These are phyloP conservation scores for Clohesyomyces aquaticus DNA, from an alignment of 495 filamentous ascomycete species.

Conservation along the genomic window DNA sequence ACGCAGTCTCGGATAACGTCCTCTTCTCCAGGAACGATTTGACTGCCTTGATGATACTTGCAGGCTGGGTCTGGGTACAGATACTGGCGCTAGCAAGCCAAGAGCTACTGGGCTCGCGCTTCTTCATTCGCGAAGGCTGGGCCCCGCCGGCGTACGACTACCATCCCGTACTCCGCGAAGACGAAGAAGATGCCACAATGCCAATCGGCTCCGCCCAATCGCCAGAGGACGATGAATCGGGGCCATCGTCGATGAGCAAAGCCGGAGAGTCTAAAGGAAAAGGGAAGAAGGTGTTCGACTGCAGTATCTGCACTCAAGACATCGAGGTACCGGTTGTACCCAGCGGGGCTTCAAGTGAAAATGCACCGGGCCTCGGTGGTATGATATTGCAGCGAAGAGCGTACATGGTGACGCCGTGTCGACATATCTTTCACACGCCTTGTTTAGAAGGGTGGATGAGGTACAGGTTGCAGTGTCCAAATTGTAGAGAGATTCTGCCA, in stretches of 20 bases:
- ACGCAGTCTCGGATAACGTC: constrained; percentile 72
- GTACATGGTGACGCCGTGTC: constrained; percentile 97
- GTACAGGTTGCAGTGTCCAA: constrained; percentile 89
- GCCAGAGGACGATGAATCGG: constrained; percentile 36
- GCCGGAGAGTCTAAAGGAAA: constrained; percentile 48
- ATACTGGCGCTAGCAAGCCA: constrained; percentile 76
- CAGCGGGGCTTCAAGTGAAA: constrained; percentile 54
- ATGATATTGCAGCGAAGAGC: constrained; percentile 73
- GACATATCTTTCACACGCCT: constrained; percentile 91
- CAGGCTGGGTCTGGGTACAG: constrained; percentile 92
- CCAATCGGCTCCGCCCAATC: constrained; percentile 68
- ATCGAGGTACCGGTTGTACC: constrained; percentile 84
- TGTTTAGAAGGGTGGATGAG: constrained; percentile 98
- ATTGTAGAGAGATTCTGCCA: constrained; percentile 87
- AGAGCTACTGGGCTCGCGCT: constrained; percentile 82
- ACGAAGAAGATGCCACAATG: constrained; percentile 70
- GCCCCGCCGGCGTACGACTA: constrained; percentile 89
- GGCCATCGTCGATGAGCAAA: constrained; percentile 44
- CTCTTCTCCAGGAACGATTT: constrained; percentile 74
- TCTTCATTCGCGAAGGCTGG: constrained; percentile 72
- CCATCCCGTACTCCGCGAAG: constrained; percentile 86
- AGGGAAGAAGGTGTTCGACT: constrained; percentile 75
- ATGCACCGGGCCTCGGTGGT: constrained; percentile 52
- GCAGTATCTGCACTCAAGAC: constrained; percentile 90
- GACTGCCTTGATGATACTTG: constrained; percentile 62